Conservation (phyloP, 352 stramenopile genomes). For the Phytophthora citrophthora region DNA sequence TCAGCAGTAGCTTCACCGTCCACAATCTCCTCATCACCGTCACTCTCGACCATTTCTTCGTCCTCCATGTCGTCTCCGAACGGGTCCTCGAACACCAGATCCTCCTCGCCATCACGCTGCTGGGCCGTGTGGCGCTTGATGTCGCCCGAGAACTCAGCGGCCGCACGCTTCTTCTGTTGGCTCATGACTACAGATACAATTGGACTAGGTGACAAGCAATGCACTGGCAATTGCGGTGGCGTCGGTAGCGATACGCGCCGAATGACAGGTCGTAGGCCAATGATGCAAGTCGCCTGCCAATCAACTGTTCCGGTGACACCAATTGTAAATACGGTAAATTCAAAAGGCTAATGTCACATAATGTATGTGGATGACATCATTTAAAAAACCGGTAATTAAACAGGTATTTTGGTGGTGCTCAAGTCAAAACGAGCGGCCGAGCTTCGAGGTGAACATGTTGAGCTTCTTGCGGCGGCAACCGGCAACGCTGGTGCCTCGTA, state of each 20-base stretch:
- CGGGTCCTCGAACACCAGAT: conserved; percentile 89
- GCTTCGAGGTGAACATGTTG: conserved; percentile 18
- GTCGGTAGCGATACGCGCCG: conserved; percentile 31
- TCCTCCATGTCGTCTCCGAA: conserved; percentile 92
- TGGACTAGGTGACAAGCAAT: conserved; percentile 1
- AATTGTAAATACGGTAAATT: not conserved
- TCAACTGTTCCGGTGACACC: not conserved
- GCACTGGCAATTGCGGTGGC: conserved; percentile 5
- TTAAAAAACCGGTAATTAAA: not conserved
- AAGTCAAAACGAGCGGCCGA: conserved; percentile 14
- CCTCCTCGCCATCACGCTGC: conserved; percentile 37
- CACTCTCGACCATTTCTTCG: conserved; percentile 89
- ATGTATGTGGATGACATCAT: not conserved
- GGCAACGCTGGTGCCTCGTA: conserved; percentile 11
- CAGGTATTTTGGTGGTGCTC: conserved; percentile 21
- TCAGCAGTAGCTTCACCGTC: conserved; percentile 50
- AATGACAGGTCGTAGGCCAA: conserved; percentile 35
- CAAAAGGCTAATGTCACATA: not conserved
- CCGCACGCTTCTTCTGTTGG: conserved; percentile 75
- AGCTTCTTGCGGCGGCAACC: conserved; percentile 22
- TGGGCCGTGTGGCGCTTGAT: conserved; percentile 62
- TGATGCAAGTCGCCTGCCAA: conserved; percentile 25
- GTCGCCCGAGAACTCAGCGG: conserved; percentile 42
- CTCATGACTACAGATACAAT: conserved; percentile 41
- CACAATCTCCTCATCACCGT: conserved; percentile 72